Conservation (phyloP, 805 yeast species). For the Candida stauntonica region DNA sequence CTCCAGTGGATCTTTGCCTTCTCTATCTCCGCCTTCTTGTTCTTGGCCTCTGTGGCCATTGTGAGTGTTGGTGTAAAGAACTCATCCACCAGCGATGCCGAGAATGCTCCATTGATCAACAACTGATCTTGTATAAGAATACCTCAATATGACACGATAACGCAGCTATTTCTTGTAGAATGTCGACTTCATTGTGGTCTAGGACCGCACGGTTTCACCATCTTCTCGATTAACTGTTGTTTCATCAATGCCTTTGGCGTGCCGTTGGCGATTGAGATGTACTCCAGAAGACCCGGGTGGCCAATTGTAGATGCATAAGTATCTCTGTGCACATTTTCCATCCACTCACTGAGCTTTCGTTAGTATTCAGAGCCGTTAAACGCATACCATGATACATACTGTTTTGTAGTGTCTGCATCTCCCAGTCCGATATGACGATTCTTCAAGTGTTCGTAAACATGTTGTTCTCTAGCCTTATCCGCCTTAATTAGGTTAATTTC, state of each 20-base stretch:
- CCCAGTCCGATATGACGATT: slow-evolving; percentile 74
- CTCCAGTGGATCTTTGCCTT: slow-evolving; percentile 86
- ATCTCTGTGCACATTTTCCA: slow-evolving; percentile 62
- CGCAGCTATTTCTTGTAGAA: no score
- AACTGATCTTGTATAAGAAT: slow-evolving; percentile 5
- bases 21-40: slow-evolving; percentile 53
- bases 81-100: slow-evolving; percentile 19
- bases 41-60: slow-evolving; percentile 45
- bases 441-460: slow-evolving; percentile 50
- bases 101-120: slow-evolving; percentile 37
- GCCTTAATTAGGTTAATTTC: slow-evolving; percentile 39
- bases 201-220: slow-evolving; percentile 33
- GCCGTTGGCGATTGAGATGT: slow-evolving; percentile 48
- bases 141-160: neutral
- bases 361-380: no score
- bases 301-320: slow-evolving; percentile 59
- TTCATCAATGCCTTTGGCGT: slow-evolving; percentile 35
- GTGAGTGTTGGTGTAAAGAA: slow-evolving; percentile 33
- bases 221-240: slow-evolving; percentile 35
- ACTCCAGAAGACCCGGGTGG: slow-evolving; percentile 50
- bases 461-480: slow-evolving; percentile 59
- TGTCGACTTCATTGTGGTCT: slow-evolving; percentile 4
- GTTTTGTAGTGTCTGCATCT: slow-evolving; percentile 60
- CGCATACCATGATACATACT: slow-evolving; percentile 26
- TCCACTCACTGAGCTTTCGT: slow-evolving; percentile 65